Evolutionary conservation across 768 basidiomycete genomes (phyloP), one percentile per base, ranked within the genome.

Genomic region (Polyporus arcularius): DNA sequence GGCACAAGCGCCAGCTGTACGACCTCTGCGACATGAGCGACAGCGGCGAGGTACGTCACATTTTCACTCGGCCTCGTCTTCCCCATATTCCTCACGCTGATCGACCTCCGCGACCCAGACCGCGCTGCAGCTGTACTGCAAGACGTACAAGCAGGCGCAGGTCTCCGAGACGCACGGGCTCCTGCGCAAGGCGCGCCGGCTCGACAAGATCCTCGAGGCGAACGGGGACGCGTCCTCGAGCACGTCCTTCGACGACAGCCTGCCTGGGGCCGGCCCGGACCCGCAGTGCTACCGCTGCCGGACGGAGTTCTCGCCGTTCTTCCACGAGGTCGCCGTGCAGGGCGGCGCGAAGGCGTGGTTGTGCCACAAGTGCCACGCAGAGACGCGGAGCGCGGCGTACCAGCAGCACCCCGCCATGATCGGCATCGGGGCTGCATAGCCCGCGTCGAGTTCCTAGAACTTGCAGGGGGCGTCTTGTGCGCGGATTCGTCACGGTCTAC

Each of bases 11-110:
- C 30, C 82, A 85, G 59, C 83, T 95, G 48, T 89, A 90, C 68
- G 90, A 90, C 56, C 80, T 96, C 54, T 96, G 94, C 67, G 93
- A 96, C 69, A 84, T 85, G 26, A 90, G 95, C 65, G 88, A 92
- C 60, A 85, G 83, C 16, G 89, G 85, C 68, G 81, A 95, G 85
- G 96, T 95, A 66, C 66, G 83, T 68, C n/a, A 47, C 42, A 7
- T 18, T 5, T 12, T 6, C 15, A 16, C 35, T 30, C 55, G 7
- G 31, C 18, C 43, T 6, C 41, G 8, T 43, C 6, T 43, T 43
- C 42, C 18, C 15, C 42, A 10, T 43, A 9, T 1, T 15, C 42
- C 15, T 43, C 18, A 6, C 15, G 18, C 42, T 15, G n/a, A 10
- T 50, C 21, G 16, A 30, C 26, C 15, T 16, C 6, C 11, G 28